A percentile compares a stretch with the other conserved stretches of the same genome.
Conservation (phyloP, 768 basidiomycete species). For the Coprinopsis sp. region DNA sequence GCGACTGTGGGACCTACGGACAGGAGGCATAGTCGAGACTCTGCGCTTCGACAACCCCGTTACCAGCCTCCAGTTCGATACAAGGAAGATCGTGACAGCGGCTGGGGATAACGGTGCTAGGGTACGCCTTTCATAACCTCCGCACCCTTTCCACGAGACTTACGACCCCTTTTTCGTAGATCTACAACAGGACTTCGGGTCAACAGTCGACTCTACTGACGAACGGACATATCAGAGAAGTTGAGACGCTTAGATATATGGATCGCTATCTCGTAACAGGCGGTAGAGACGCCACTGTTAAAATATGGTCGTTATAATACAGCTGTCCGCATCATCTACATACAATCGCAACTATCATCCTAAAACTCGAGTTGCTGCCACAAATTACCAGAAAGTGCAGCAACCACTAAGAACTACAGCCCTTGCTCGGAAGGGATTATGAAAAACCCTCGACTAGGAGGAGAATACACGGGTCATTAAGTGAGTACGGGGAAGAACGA, state of each 20-base stretch:
- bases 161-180: conserved; percentile 37
- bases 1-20: conserved; percentile 94
- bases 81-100: conserved; percentile 87
- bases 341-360: background rate
- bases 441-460: too few relatives aligned
- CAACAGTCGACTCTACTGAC: conserved; percentile 79
- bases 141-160: conserved; percentile 3
- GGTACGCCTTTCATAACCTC: conserved; percentile 35
- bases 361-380: too few relatives aligned
- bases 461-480: too few relatives aligned
- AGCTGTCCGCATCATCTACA: background rate
- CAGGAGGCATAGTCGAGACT: conserved; percentile 82
- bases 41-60: conserved; percentile 89
- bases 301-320: conserved; percentile 85
- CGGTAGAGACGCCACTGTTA: conserved; percentile 78
- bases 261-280: conserved; percentile 93
- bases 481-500: background rate
- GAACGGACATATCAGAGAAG: conserved; percentile 92
- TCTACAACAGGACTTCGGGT: conserved; percentile 92
- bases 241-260: conserved; percentile 89
- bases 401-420: too few relatives aligned
- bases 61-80: conserved; percentile 91
- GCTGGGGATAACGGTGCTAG: conserved; percentile 92
- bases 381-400: too few relatives aligned
- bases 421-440: too few relatives aligned